Conservation (phyloP, 2,329 filamentous ascomycete species). For the Microsporum canis region DNA sequence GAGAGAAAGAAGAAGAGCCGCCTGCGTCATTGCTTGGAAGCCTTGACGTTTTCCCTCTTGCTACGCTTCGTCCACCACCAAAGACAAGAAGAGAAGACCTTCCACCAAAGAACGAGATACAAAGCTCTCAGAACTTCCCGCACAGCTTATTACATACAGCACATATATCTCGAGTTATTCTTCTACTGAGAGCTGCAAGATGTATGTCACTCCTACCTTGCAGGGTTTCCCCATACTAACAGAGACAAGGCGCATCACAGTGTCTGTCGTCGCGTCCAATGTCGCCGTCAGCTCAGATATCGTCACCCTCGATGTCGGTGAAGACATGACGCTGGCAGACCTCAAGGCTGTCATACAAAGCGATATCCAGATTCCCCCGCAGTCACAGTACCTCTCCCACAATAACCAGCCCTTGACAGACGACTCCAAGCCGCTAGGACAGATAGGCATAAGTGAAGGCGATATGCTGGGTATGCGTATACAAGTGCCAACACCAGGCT, state of each 20-base stretch:
- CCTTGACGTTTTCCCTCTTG: background rate
- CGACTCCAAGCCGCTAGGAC: slow-evolving; percentile 67
- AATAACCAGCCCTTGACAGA: slow-evolving; percentile 72
- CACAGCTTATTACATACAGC: background rate
- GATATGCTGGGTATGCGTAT: slow-evolving; percentile 90
- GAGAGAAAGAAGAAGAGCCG: background rate
- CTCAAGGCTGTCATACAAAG: slow-evolving; percentile 81
- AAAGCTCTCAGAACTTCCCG: background rate
- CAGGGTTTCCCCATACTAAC: background rate
- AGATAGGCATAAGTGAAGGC: slow-evolving; percentile 70
- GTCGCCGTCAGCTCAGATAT: slow-evolving; percentile 58
- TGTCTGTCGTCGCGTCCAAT: slow-evolving; percentile 69
- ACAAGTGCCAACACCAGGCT: slow-evolving; percentile 22
- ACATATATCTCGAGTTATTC: background rate
- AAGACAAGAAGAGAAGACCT: background rate
- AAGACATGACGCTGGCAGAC: slow-evolving; percentile 70
- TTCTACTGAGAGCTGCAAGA: background rate
- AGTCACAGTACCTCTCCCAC: slow-evolving; percentile 74
- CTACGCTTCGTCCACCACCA: background rate
- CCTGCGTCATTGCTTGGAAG: slow-evolving; percentile 1
- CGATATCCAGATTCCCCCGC: slow-evolving; percentile 62
- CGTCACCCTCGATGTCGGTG: slow-evolving; percentile 68
- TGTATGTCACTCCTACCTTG: background rate
- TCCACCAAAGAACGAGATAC: background rate
- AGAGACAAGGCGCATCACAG: slow-evolving; percentile 63